Evolutionary conservation across 2,329 filamentous ascomycete species (phyloP), one percentile per base, ranked within the genome.

Genomic region (Scedosporium boydii): DNA sequence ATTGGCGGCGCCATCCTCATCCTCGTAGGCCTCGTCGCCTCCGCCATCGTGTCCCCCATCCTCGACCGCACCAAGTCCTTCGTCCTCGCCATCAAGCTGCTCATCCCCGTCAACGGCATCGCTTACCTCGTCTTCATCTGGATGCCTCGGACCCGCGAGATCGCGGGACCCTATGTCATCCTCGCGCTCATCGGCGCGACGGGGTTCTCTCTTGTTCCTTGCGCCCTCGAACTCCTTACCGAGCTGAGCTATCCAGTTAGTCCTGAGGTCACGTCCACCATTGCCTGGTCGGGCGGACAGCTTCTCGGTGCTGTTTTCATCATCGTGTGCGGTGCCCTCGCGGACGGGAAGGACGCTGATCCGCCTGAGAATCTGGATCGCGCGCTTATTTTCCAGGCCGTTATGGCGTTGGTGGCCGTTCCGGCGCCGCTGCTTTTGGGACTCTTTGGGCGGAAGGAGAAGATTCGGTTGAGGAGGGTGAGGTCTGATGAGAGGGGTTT

Each of bases 1-100:
- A 93, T 98, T 69, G 91, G 88, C 10, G 95, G 95, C 66, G 95
- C 90, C 0, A 75, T 98, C 7, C 82, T 98, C 41, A 98, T 98
- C 71, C 81, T 96, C 57, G 90, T 95, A 61, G 95, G 95, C 7
- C 85, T 99, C 1, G 80, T 96, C 55, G 75, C 83, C 4, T 83
- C 91, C 0, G 95, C 91, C 14, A 79, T 96, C 65, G 81, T 86
- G 0, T 90, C 88, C 0, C 93, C 93, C 0, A 80, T 97, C 67
- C 84, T 96, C 65, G 95, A 98, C 76, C 85, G 88, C 60, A 93
- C 87, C 62, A 96, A 97, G 74, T 79, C 83, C 27, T 96, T 93
- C 70, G 77, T 96, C 0, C 72, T 83, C 3, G 84, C 87, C 26
- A 86, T 96, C 73, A 91, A 90, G 69, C 66, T 88, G 29, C 79